Evolutionary conservation across 2,329 filamentous ascomycete genomes (phyloP), one percentile per base, ranked within the genome.

Genomic region (Calonectria pauciramosa): DNA sequence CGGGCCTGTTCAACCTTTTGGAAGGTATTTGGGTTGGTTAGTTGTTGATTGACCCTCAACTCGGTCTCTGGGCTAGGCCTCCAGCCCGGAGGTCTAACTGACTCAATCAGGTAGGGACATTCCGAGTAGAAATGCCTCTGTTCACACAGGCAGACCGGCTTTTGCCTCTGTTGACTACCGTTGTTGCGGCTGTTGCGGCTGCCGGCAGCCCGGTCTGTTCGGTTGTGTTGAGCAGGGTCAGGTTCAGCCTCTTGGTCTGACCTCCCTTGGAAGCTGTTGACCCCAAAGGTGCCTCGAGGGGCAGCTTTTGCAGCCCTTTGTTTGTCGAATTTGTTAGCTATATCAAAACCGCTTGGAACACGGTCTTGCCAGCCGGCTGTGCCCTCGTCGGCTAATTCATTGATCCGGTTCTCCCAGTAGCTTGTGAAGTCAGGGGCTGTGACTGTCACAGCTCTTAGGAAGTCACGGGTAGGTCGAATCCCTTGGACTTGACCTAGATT

Each of bases 91-190:
- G n/a, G 54, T 59, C 56, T 49, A n/a, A 64, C 59, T 59, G 23
- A 23, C 8, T 20, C 30, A 20, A 66, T 67, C 2, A 66, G 32
- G 18, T 67, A 71, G 20, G 5, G 28, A 20, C 51, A 71, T 36
- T 71, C 28, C 20, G 18, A 60, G 36, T 71, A 71, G 26, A 26
- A 67, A 67, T 71, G 38, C 51, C 16, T 23, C n/a, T 67, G 34
- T 18, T 34, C 34, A 47, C 49, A 67, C 1, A 71, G 13, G n/a
- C 30, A 71, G 9, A n/a, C 10, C 16, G 28, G 41, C 9, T 26
- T 26, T 30, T n/a, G 51, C 49, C 20, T 32, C 52, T 44, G n/a
- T 71, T 54, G 13, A 18, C 4, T 28, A 52, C 8, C 26, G 11
- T 14, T 28, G 9, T 28, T 14, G 16, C 2, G 1, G 11, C 23